Percentiles rank a stretch among this genome's conserved stretches.
Conservation (phyloP, 495 filamentous ascomycete species). For the Aspergillus biplanus region DNA sequence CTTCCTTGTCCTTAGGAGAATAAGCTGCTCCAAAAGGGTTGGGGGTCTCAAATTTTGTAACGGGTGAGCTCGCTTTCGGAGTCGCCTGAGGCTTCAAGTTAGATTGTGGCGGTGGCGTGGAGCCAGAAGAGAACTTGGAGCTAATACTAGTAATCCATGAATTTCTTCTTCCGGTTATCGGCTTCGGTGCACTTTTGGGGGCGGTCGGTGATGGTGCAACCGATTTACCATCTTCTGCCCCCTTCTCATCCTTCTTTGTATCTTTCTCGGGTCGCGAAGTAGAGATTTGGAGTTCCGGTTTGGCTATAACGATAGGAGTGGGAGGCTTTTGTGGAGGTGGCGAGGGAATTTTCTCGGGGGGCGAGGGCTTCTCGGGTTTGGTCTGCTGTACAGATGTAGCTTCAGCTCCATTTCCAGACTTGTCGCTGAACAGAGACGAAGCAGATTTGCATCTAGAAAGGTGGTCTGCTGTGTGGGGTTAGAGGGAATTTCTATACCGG, state of each 20-base stretch:
- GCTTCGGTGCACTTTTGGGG: conserved; percentile 44
- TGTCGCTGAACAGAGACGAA: conserved; percentile 37
- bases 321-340: conserved; percentile 26
- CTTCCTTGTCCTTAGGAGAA: conserved; percentile 61
- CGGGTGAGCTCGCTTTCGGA: conserved; percentile 50
- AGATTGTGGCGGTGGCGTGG: conserved; percentile 49
- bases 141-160: conserved; percentile 94
- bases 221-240: conserved; percentile 26
- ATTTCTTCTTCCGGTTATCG: conserved; percentile 58
- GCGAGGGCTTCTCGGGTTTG: conserved; percentile 23
- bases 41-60: conserved; percentile 42
- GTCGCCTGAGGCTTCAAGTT: conserved; percentile 45
- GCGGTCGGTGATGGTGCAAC: conserved; percentile 29
- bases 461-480: conserved; percentile 33
- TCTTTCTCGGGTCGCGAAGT: conserved; percentile 29
- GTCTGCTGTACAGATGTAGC: conserved; percentile 23
- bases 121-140: conserved; percentile 86
- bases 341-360: conserved; percentile 29
- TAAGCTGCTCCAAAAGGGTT: conserved; percentile 57
- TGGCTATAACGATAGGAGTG: conserved; percentile 18
- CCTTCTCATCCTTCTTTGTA: conserved; percentile 24
- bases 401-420: conserved; percentile 28
- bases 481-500: neutral
- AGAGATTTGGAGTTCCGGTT: conserved; percentile 23
- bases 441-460: conserved; percentile 47